Base-by-base conservation (phyloP, 139 green algal species). In the Chlamydomonas incerta region DNA sequence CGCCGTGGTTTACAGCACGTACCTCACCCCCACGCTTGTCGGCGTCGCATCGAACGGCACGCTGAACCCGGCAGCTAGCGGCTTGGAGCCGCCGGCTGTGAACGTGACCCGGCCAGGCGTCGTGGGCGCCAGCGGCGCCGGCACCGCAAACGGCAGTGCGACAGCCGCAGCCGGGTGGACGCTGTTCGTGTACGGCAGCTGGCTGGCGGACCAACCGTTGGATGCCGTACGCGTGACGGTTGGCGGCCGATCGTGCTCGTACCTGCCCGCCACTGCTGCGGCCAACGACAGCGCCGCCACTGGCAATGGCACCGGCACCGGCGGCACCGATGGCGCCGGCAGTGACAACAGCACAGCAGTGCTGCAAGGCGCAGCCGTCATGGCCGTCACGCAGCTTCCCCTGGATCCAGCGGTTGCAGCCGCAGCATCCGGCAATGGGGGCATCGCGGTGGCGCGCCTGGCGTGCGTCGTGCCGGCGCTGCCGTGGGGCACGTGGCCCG, bases 1-100 rank as follows among this genome's bases (percentile, higher is more conserved):
- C 24, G 35, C 34, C 58, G 24, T 82, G 6, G 31, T 60, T 8
- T 82, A 82, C 74, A 82, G 58, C 35, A 37, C 74, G 8, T 82
- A 82, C 74, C 10, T 18, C 28, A 82, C 74, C 8, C 74, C 74
- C 17, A 82, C 74, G 10, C 74, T 82, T 35, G 58, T 71, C 23
- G 74, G 0, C 34, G 23, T 24, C 13, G 65, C 13, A 1, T 5
- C 8, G 5, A 24, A 50, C 65, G n/a, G 15, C 65, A 21, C 9
- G 41, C 41, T 50, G 41, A 50, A 50, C 41, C 41, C 41, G 6
- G 41, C 41, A 8, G 41, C 41, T 8, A 50, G n/a, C 65, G 65
- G 65, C n/a, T 5, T 70, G 26, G n/a, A 23, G n/a, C 13, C 29
- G n/a, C 65, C 65, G n/a, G 8, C 65, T 1, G 5, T 80, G 50